These are phyloP conservation scores for Kwoniella bestiolae DNA, from an alignment of 768 basidiomycete genomes.

Conservation along the genomic window DNA sequence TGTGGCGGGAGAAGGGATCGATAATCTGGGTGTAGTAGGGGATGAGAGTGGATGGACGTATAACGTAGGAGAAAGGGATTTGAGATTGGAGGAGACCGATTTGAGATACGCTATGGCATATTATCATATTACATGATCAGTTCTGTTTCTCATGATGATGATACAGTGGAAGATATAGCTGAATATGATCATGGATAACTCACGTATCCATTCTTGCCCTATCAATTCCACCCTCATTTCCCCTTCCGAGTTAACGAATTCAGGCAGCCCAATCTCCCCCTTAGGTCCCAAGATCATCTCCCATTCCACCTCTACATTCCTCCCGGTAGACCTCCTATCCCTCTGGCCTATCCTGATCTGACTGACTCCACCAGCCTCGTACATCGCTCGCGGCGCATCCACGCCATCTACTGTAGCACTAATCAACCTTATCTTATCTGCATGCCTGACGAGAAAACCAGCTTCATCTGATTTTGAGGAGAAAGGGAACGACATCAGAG, in stretches of 20 bases:
- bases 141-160: background rate
- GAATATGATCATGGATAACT: slow-evolving; percentile 11
- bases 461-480: slow-evolving; percentile 16
- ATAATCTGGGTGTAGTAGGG: background rate
- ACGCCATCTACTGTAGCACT: slow-evolving; percentile 18
- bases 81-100: slow-evolving; percentile 1
- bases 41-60: slow-evolving; percentile 3
- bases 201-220: slow-evolving; percentile 30
- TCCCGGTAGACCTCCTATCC: slow-evolving; percentile 8
- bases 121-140: background rate
- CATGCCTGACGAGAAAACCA: slow-evolving; percentile 5
- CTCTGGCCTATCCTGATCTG: background rate
- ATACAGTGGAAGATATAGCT: background rate
- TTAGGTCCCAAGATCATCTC: slow-evolving; percentile 3
- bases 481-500: slow-evolving; percentile 22
- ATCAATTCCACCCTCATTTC: slow-evolving; percentile 23
- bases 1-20: background rate
- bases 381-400: slow-evolving; percentile 4
- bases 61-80: background rate
- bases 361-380: background rate
- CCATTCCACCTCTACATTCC: slow-evolving; percentile 17
- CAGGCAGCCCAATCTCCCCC: slow-evolving; percentile 16
- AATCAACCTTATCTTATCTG: slow-evolving; percentile 1
- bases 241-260: slow-evolving; percentile 19
- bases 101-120: background rate